Base-by-base conservation (phyloP, 306 rosid species). In the Rubus idaeus region DNA sequence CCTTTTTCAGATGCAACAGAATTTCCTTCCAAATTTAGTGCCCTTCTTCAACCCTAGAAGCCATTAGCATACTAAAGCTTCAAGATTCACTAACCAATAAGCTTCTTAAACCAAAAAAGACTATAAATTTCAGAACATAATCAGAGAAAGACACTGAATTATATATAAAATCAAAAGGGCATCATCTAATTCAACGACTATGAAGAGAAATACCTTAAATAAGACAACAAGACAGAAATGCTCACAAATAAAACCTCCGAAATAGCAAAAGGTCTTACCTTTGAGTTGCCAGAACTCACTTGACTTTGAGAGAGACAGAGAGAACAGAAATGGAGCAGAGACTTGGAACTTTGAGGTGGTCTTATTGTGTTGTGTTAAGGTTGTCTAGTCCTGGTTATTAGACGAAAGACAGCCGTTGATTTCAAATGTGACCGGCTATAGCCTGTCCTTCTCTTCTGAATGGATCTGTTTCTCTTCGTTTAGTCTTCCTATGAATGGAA, bases 351-450 rank as follows among this genome's bases (percentile, higher is more conserved):
- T 6, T 10, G 37, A 55, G 10, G 18, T 0, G 30, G 18, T 3
- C 70, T 6, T 40, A 21, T 30, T 30, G 35, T 30, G 17, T n/a
- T 3, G 16, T 18, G 6, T 45, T 26, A 26, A 53, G 37, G 26
- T 45, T 68, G 77, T 74, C 68, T 45, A 1, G 4, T 2, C 16
- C 13, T 71, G 56, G 50, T 51, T 8, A 10, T 46, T 56, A 47
- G 81, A 72, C 53, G 21, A 67, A 78, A 40, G 50, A 0, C 51
- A 75, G 81, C 90, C 87, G 82, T 86, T 57, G 84, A 58, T 75
- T 10, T 73, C 3, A 20, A 9, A 13, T 17, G 39, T 13, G 44
- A 77, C 81, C 68, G 75, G 79, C 47, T 74, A 71, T 82, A 75
- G 76, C 76, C 84, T 10, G 85, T 85, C 67, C 9, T 6, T 57